Conservation (phyloP, 2,329 filamentous ascomycete genomes). For the Cladosporium sp. region DNA sequence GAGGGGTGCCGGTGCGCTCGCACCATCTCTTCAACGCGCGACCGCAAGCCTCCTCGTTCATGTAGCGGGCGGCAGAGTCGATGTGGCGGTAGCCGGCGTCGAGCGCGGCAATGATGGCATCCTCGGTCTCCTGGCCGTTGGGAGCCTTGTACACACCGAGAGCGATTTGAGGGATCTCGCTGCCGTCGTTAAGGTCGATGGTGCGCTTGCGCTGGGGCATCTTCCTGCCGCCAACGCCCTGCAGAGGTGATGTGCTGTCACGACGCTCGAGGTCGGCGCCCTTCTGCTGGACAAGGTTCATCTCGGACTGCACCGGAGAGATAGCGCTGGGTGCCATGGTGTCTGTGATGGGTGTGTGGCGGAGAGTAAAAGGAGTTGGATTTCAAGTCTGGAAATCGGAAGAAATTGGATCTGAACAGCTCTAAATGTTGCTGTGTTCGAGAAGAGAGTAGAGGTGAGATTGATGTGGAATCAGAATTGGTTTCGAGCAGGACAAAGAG, state of each 20-base stretch:
- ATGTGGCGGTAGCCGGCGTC: constrained; percentile 49
- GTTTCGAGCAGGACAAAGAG: neutral
- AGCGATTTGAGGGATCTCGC: constrained; percentile 33
- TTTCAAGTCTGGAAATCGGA: neutral
- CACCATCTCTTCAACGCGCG: constrained; percentile 50
- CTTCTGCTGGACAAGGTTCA: constrained; percentile 22
- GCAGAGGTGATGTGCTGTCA: constrained; percentile 6
- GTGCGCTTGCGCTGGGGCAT: constrained; percentile 18
- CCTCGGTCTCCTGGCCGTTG: constrained; percentile 30
- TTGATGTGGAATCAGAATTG: neutral
- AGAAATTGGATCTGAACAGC: neutral
- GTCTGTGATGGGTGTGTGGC: neutral
- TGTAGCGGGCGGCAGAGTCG: constrained; percentile 43
- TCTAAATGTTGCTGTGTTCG: neutral
- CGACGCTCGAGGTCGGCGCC: constrained; percentile 17
- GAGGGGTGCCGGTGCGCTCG: constrained; percentile 24
- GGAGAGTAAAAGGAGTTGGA: neutral
- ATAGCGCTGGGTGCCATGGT: constrained; percentile 9
- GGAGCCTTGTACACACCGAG: constrained; percentile 36
- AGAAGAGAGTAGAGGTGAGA: neutral
- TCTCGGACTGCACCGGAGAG: neutral
- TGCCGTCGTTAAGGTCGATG: constrained; percentile 33
- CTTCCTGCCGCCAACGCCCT: constrained; percentile 14
- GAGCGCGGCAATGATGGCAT: constrained; percentile 34
- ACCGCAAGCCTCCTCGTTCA: constrained; percentile 41